Evolutionary conservation across 129 eudicot species (phyloP).

Genomic region (Cynara cardunculus): DNA sequence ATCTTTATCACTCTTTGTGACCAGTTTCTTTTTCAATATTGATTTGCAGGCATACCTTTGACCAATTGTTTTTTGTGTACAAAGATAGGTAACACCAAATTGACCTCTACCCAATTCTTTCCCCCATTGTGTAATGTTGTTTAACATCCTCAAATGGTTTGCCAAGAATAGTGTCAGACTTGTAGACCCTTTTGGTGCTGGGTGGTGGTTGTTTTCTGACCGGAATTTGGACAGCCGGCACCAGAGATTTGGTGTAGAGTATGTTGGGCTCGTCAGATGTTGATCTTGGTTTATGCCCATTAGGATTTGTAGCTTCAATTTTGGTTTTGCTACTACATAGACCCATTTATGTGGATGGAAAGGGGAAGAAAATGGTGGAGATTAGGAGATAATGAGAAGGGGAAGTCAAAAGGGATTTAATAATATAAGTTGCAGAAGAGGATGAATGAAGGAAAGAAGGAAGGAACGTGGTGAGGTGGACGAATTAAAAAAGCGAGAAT

Average conservation of each 20-base stretch:
- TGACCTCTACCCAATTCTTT: conserved; percentile 90
- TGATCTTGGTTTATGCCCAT: conserved; percentile 19
- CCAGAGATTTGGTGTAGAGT: conserved; percentile 50
- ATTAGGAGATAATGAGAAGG: too few relatives aligned
- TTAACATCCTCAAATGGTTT: conserved; percentile 73
- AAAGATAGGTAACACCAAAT: conserved; percentile 79
- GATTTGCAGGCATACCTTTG: conserved; percentile 76
- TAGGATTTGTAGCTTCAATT: conserved; percentile 7
- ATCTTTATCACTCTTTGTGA: conserved; percentile 67
- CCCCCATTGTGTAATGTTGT: conserved; percentile 58
- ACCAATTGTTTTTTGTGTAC: conserved; percentile 49
- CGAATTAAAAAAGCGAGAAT: neutral
- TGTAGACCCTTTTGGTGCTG: conserved; percentile 35
- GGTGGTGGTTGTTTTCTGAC: conserved; percentile 22
- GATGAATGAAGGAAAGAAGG: too few relatives aligned
- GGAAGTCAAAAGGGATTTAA: too few relatives aligned
- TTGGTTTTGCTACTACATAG: conserved; percentile 53
- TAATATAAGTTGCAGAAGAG: too few relatives aligned
- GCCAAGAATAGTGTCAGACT: conserved; percentile 68
- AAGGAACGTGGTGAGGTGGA: conserved; percentile 34
- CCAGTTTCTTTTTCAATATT: conserved; percentile 77
- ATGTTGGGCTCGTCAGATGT: conserved; percentile 35
- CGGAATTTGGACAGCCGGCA: conserved; percentile 39
- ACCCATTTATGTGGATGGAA: too few relatives aligned
- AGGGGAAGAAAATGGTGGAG: too few relatives aligned